These are phyloP conservation scores for Echinochloa phyllopogon DNA, from an alignment of 176 grass and related monocot species.

Conservation along the genomic window DNA sequence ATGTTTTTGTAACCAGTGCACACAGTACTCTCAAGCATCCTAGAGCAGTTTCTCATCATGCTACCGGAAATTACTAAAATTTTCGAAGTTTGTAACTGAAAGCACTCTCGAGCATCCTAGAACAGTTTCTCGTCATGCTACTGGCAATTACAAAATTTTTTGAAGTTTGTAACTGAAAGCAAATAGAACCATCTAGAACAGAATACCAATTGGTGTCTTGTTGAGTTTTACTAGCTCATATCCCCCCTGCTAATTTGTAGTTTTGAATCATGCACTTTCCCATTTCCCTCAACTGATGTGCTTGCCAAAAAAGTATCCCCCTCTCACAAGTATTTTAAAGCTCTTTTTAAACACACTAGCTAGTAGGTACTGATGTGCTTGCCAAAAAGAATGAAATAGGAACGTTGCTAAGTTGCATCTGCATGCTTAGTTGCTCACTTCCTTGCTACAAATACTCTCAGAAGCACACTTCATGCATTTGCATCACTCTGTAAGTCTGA, in stretches of 20 bases:
- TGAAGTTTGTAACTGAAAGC: not conserved
- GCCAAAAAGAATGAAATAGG: not conserved
- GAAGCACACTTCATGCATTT: conserved; percentile 23
- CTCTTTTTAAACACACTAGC: not conserved
- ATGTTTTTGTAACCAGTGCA: not conserved
- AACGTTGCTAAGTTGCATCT: not conserved
- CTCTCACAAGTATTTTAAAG: not conserved
- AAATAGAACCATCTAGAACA: not conserved
- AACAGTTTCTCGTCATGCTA: conserved; percentile 17
- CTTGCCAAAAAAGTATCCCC: not conserved
- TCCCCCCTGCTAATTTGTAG: not conserved
- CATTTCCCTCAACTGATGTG: conserved; percentile 12
- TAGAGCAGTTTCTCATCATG: conserved; percentile 1
- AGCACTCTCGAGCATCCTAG: not conserved
- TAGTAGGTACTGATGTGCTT: no score
- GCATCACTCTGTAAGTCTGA: not conserved
- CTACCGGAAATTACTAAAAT: conserved; percentile 3
- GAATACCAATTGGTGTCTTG: conserved; percentile 5
- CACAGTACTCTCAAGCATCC: not conserved
- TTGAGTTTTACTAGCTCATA: not conserved
- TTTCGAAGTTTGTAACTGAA: not conserved
- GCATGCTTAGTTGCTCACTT: conserved; percentile 3
- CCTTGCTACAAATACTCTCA: not conserved
- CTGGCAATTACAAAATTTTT: not conserved
- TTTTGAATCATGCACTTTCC: not conserved